These are phyloP conservation scores for Umbelopsis sp. DNA, from an alignment of 192 early-diverging fungal genomes.

Conservation along the genomic window DNA sequence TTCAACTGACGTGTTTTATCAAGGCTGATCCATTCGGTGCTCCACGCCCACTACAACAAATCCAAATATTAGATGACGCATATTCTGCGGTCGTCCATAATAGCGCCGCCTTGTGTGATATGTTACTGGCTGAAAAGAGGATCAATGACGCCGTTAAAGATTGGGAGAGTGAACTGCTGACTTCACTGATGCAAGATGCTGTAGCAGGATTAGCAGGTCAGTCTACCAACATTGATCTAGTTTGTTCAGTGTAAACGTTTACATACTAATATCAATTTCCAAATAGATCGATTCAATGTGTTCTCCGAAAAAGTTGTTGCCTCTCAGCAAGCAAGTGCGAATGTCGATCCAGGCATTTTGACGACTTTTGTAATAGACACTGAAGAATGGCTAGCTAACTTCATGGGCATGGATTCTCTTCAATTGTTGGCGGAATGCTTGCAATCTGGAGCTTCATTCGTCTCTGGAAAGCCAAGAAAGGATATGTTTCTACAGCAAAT, in stretches of 20 bases:
- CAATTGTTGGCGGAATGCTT: constrained; percentile 45
- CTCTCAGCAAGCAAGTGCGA: background rate
- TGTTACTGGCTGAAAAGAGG: constrained; percentile 23
- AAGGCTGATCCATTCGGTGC: constrained; percentile 39
- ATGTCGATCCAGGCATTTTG: constrained; percentile 5
- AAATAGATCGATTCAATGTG: constrained; percentile 1
- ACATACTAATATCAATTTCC: background rate
- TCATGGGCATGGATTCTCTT: constrained; percentile 37
- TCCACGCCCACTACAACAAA: constrained; percentile 32
- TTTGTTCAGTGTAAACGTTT: background rate
- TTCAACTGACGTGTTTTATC: background rate
- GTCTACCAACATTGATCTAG: background rate
- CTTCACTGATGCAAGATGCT: constrained; percentile 10
- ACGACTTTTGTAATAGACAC: constrained; percentile 34
- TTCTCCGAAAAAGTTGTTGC: background rate
- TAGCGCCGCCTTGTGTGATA: constrained; percentile 27
- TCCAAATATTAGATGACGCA: constrained; percentile 38
- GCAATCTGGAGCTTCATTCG: constrained; percentile 35
- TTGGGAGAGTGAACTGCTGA: constrained; percentile 28
- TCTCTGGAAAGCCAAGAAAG: constrained; percentile 30
- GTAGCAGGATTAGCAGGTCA: constrained; percentile 18
- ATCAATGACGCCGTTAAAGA: constrained; percentile 11
- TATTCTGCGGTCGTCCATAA: constrained; percentile 33
- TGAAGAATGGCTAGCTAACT: constrained; percentile 29
- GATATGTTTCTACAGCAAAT: constrained; percentile 37